These are phyloP conservation scores for Clitoria ternatea DNA, from an alignment of 306 rosid genomes.

Conservation along the genomic window DNA sequence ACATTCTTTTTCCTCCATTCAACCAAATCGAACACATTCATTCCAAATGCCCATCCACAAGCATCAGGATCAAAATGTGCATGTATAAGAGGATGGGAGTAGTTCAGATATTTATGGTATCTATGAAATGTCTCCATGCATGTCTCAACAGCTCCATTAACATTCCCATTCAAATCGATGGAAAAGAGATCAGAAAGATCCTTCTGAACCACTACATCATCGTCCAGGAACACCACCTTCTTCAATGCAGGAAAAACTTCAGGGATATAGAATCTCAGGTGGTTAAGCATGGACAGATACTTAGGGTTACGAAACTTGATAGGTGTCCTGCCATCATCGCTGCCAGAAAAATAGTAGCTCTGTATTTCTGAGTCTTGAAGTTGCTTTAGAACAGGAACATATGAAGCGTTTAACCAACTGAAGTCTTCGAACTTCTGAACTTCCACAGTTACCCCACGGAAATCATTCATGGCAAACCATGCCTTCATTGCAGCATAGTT, in stretches of 20 bases:
- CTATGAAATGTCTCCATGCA: slow-evolving; percentile 97
- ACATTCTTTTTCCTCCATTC: slow-evolving; percentile 89
- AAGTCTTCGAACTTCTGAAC: slow-evolving; percentile 84
- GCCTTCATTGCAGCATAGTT: slow-evolving; percentile 85
- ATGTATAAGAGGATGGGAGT: slow-evolving; percentile 80
- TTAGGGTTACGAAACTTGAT: slow-evolving; percentile 90
- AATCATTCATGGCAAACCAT: slow-evolving; percentile 70
- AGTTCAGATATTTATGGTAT: slow-evolving; percentile 82
- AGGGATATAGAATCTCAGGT: slow-evolving; percentile 81
- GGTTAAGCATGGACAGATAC: slow-evolving; percentile 91
- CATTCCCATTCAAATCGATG: slow-evolving; percentile 66
- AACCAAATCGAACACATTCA: slow-evolving; percentile 87
- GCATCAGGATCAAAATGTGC: slow-evolving; percentile 91
- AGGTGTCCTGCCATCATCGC: slow-evolving; percentile 65
- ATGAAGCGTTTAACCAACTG: slow-evolving; percentile 81
- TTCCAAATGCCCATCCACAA: slow-evolving; percentile 97
- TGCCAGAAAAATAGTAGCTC: slow-evolving; percentile 85
- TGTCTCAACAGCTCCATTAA: slow-evolving; percentile 91
- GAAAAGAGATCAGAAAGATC: slow-evolving; percentile 75
- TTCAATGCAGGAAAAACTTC: slow-evolving; percentile 81
- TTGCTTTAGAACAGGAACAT: slow-evolving; percentile 92
- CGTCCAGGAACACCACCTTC: slow-evolving; percentile 79
- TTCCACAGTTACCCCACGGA: slow-evolving; percentile 64
- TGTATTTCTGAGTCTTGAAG: slow-evolving; percentile 89
- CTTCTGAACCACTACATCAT: slow-evolving; percentile 84